Evolutionary conservation across 2,329 filamentous ascomycete genomes (phyloP), one percentile per base, ranked within the genome.

Genomic region (Calonectria crousiana): DNA sequence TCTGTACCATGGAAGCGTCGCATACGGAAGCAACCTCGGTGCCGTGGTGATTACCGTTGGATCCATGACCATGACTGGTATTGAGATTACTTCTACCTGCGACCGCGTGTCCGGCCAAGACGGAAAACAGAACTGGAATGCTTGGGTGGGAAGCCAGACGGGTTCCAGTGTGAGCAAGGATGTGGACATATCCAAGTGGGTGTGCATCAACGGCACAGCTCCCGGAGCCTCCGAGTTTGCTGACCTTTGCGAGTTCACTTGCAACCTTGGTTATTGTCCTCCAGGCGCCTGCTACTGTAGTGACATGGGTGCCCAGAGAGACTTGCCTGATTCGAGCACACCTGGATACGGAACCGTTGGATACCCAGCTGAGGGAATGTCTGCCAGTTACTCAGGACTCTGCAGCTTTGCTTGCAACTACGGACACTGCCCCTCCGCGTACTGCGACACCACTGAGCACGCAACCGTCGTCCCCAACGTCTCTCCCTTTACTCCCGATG

Each of bases 101-200:
- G 38, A 58, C 28, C 34, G 16, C 0, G 34, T 58, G 11, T 14
- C 44, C 10, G 66, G 66, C 66, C 51, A 58, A 9, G 16, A 47
- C 16, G 38, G 66, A 30, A 16, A 26, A 53, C 34, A 53, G n/a
- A 58, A 68, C n/a, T 68, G 36, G 51, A 68, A 68, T 14, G 51
- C 66, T 32, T 68, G 52, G 66, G 66, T 58, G 4, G 51, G 66
- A 47, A 68, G 52, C 52, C 47, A 52, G 65, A 53, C 47, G 0
- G 65, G 65, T n/a, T 23, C 44, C 4, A 53, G 20, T 23, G 65
- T 51, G n/a, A 30, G 52, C 47, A 67, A 67, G 47, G 65, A 52
- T 9, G 65, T 67, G 28, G 65, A 67, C 44, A 67, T 67, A 16
- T 67, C 65, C 34, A 52, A 52, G n/a, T 67, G 47, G 65, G 65